phyloP scores from a whole-genome alignment of 2,329 filamentous ascomycete genomes.

The Cladophialophora immunda region DNA sequence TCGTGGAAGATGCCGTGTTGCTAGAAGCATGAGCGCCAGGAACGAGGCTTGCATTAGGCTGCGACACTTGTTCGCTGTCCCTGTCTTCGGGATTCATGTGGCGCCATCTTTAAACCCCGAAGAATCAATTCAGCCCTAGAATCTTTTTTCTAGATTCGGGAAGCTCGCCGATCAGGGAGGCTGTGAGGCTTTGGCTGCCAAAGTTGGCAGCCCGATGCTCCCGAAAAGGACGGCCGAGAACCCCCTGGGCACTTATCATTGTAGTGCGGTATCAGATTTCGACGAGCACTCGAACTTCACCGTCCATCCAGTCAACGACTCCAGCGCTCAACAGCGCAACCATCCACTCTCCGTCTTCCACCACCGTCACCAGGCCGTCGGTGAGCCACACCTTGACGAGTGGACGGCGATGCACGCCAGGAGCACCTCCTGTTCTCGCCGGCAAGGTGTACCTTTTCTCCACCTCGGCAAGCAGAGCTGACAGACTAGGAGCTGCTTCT shows the following conservation, averaged over 20 bases:
- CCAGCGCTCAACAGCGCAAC: conserved; percentile 53
- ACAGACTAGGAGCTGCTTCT: conserved; percentile 33
- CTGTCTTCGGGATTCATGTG: conserved; percentile 24
- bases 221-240: background rate
- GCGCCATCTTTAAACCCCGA: conserved; percentile 18
- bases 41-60: conserved; percentile 22
- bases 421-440: conserved; percentile 7
- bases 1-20: conserved; percentile 8
- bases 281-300: conserved; percentile 53
- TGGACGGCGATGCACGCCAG: conserved; percentile 21
- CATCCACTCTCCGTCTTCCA: conserved; percentile 55
- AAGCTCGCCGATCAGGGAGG: conserved; percentile 10
- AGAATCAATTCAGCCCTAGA: conserved; percentile 5
- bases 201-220: background rate
- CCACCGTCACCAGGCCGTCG: conserved; percentile 50
- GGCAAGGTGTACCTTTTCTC: conserved; percentile 32
- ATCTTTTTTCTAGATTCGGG: conserved; percentile 4
- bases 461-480: conserved; percentile 34
- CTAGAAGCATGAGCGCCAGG: conserved; percentile 5
- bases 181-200: conserved; percentile 1
- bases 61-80: conserved; percentile 3
- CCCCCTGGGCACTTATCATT: background rate
- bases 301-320: conserved; percentile 58
- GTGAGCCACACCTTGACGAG: conserved; percentile 52
- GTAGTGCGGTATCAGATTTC: conserved; percentile 42